Conservation (phyloP, 1,284 basidiomycete genomes). For the Exobasidium cylindrosporum region DNA sequence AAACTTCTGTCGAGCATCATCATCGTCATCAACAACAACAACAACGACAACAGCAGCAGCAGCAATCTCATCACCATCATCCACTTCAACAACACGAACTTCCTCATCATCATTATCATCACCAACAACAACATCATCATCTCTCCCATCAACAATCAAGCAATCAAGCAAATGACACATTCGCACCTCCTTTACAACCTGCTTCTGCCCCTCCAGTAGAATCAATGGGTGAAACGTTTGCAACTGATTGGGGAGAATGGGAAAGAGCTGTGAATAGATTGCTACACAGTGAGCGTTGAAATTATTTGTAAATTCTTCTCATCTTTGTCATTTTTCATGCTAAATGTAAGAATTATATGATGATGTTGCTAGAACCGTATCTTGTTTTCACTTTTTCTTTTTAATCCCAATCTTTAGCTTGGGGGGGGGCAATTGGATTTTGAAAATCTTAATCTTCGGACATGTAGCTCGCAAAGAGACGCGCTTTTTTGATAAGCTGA, state of each 20-base stretch:
- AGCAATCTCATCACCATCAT: background rate
- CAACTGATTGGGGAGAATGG: conserved; percentile 11
- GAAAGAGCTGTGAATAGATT: background rate
- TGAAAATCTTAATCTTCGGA: too few relatives aligned
- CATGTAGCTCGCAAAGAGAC: too few relatives aligned
- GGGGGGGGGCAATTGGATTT: too few relatives aligned
- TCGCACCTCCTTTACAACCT: background rate
- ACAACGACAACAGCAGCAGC: background rate
- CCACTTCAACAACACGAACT: background rate
- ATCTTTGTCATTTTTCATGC: too few relatives aligned
- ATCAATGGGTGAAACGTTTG: conserved; percentile 1
- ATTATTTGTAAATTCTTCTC: too few relatives aligned
- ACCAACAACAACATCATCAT: conserved; percentile 7
- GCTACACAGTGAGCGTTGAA: conserved; percentile 10
- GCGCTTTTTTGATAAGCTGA: too few relatives aligned
- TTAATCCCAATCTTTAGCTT: too few relatives aligned
- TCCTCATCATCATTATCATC: background rate
- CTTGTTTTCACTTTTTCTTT: too few relatives aligned
- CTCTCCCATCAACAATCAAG: background rate
- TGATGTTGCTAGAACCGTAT: too few relatives aligned
- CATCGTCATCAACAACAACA: conserved; percentile 1
- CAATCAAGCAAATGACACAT: background rate
- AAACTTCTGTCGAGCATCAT: background rate
- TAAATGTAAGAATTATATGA: too few relatives aligned
- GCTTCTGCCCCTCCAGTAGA: background rate